These are phyloP conservation scores for Talaromyces islandicus DNA, from an alignment of 2,329 filamentous ascomycete genomes.

Conservation along the genomic window DNA sequence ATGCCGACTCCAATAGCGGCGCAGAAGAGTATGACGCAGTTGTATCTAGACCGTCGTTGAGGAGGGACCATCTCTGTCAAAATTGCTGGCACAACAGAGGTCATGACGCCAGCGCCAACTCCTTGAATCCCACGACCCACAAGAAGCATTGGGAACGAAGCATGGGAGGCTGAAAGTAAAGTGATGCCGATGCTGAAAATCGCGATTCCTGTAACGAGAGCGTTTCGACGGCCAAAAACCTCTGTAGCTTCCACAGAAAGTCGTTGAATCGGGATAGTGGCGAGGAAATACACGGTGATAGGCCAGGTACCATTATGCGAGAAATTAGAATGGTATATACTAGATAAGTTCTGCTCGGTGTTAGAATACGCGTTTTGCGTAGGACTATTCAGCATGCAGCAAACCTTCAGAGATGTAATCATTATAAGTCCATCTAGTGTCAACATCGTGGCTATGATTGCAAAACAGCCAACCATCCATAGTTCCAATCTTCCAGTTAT, in stretches of 20 bases:
- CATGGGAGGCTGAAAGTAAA: slow-evolving; percentile 1
- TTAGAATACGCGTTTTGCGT: background rate
- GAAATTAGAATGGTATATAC: slow-evolving; percentile 4
- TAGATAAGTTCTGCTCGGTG: background rate
- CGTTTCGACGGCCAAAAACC: background rate
- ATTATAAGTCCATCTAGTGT: slow-evolving; percentile 7
- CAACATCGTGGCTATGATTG: slow-evolving; percentile 6
- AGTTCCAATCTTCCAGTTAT: background rate
- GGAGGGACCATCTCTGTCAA: slow-evolving; percentile 4
- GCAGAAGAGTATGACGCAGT: background rate
- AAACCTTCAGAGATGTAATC: slow-evolving; percentile 5
- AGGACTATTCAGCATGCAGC: background rate
- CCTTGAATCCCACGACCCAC: slow-evolving; percentile 7
- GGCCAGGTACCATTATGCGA: slow-evolving; percentile 3
- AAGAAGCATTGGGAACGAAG: slow-evolving; percentile 4
- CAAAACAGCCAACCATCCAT: slow-evolving; percentile 8
- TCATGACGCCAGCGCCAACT: slow-evolving; percentile 2
- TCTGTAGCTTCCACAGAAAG: slow-evolving; percentile 1
- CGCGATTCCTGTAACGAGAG: slow-evolving; percentile 1
- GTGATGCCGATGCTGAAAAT: slow-evolving; percentile 6
- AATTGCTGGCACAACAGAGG: slow-evolving; percentile 1
- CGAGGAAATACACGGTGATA: slow-evolving; percentile 6
- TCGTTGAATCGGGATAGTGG: slow-evolving; percentile 2
- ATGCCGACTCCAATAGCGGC: slow-evolving; percentile 1
- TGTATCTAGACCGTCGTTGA: slow-evolving; percentile 1